Evolutionary conservation across 2,329 filamentous ascomycete genomes (phyloP), one percentile per base, ranked within the genome.

Genomic region (Paecilomyces variotii): DNA sequence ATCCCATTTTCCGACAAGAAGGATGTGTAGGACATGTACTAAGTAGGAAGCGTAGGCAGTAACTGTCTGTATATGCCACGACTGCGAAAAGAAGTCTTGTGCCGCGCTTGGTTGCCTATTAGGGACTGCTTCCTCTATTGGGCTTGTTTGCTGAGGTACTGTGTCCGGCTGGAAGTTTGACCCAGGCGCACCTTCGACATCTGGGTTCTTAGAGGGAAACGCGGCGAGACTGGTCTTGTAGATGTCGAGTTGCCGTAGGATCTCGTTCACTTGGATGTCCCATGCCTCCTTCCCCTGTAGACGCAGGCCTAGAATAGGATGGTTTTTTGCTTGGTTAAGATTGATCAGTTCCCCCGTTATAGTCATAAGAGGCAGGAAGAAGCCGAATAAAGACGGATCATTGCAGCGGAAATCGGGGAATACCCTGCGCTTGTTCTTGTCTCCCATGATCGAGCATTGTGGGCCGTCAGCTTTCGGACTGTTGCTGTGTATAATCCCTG

Each of bases 1-100:
- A 70, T 96, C 92, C 92, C 92, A 97, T 74, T 95, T 96, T 4
- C 91, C 91, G 25, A 91, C 88, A 11, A 96, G 82, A 4, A 96
- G 81, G 52, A 96, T 93, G 72, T 96, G 91, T 30, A 96, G 79
- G 5, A 96, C 92, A 68, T 96, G 91, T 89, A 96, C 94, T 35
- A 96, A 88, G 67, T 97, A 91, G 0, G 89, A 96, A 58, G 90
- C 89, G 71, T 97, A 97, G 0, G 91, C 90, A 57, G 91, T 84
- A 30, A 94, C 90, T 64, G 94, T 94, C 67, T 87, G 88, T 5
- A 89, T 91, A 72, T 95, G 91, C 60, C 92, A 84, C 12, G 87
- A 86, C 74, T 95, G 90, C 32, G 87, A 89, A 74, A 90, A 85
- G 83, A 85, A 65, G 77, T 87, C 84, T n/a, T 83, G 85, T 11